Evolutionary conservation across 306 rosid species (phyloP), one percentile per base, ranked within the genome.

Genomic region (Glycyrrhiza uralensis): DNA sequence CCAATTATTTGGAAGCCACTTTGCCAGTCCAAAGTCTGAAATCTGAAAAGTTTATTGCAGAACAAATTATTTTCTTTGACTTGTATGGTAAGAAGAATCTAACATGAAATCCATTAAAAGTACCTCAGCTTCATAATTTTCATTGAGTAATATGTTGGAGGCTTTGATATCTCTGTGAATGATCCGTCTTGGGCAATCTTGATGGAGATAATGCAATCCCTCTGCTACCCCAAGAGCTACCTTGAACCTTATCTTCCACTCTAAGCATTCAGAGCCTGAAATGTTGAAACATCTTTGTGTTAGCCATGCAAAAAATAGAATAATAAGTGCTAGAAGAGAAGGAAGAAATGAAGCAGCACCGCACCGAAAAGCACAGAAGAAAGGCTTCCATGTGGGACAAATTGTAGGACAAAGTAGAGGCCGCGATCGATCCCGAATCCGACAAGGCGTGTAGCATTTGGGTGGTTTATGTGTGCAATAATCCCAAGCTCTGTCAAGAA

Each of bases 1-100:
- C 99, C 99, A 95, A 56, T 86, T 95, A 47, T 83, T 87, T 0
- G 99, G 99, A 17, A 95, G 96, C 99, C 99, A 95, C 75, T 95
- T 95, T 20, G 99, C 99, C 1, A 95, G 81, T 78, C 99, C 99
- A 46, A 89, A 95, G 77, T 95, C 99, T 35, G 99, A 91, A 78
- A 95, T 95, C 99, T 95, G 83, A 71, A n/a, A n/a, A 69, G 55
- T 72, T 39, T 9, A 29, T 12, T 2, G 51, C 5, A 30, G 64
- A 56, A 38, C 15, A 0, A 7, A 46, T 65, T 35, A 63, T 29
- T 69, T 66, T 0, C 63, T 20, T 26, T 18, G 3, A 3, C 39
- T 52, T 17, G 15, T 20, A 50, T 58, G 38, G 39, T 75, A 17
- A 51, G 18, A 66, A 71, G 7, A 76, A 65, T 28, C 12, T 38